Conservation (phyloP, 129 eudicot genomes). For the Artemisia tridentata region DNA sequence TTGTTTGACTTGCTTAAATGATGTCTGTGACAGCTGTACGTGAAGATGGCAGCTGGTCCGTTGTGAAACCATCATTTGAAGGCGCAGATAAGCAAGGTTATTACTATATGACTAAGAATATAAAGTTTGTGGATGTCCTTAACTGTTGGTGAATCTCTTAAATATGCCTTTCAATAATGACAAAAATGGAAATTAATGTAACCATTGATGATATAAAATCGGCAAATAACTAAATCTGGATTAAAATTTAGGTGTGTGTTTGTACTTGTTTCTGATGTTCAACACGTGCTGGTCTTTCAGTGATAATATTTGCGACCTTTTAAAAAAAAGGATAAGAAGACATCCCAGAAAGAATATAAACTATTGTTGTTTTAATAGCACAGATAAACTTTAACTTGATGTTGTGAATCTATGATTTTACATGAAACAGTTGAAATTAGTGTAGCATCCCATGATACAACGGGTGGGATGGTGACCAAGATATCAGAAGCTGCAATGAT, state of each 20-base stretch:
- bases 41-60: constrained; percentile 89
- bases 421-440: constrained; percentile 68
- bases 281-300: neutral
- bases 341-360: constrained; percentile 1
- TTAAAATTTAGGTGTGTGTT: neutral
- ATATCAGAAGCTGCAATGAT: constrained; percentile 94
- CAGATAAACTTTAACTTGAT: no score
- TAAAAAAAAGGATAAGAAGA: neutral
- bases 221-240: neutral
- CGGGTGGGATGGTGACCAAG: constrained; percentile 95
- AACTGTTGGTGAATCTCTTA: neutral
- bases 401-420: constrained; percentile 5
- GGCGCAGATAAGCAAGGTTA: constrained; percentile 59
- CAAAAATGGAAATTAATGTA: neutral
- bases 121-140: neutral
- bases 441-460: constrained; percentile 95
- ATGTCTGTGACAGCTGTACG: constrained; percentile 62
- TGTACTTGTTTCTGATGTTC: neutral
- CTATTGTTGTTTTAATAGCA: neutral
- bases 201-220: neutral
- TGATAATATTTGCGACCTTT: neutral
- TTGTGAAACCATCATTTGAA: constrained; percentile 56
- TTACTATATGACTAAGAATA: constrained; percentile 3
- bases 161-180: neutral
- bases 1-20: constrained; percentile 15